These are phyloP conservation scores for Xylaria multiplex DNA, from an alignment of 2,329 filamentous ascomycete species.

Conservation along the genomic window DNA sequence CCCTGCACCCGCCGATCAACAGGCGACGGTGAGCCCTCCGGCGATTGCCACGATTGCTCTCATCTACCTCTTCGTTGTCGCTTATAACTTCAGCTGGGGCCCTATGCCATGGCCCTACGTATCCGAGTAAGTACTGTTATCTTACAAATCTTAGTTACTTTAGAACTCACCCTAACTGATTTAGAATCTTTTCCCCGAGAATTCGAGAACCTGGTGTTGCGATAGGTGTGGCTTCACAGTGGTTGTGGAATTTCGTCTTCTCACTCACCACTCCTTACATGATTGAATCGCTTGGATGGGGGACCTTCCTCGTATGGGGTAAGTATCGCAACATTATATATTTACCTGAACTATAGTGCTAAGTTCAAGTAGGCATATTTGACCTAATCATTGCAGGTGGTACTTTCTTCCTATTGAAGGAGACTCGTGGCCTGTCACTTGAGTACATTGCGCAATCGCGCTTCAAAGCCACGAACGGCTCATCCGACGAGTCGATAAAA, in stretches of 20 bases:
- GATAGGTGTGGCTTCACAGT: constrained; percentile 58
- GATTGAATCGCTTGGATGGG: constrained; percentile 59
- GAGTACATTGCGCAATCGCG: constrained; percentile 61
- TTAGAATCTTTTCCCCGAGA: constrained; percentile 58
- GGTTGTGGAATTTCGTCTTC: constrained; percentile 62
- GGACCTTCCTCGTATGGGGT: constrained; percentile 59
- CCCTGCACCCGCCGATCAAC: constrained; percentile 45
- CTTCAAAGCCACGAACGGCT: constrained; percentile 39
- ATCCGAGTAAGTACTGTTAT: constrained; percentile 50
- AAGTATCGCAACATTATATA: constrained; percentile 5
- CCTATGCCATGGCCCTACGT: constrained; percentile 62
- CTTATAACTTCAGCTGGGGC: constrained; percentile 62
- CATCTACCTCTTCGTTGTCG: constrained; percentile 65
- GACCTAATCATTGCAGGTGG: constrained; percentile 55
- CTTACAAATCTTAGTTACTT: not conserved
- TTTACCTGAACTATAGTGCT: constrained; percentile 4
- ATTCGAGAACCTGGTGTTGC: constrained; percentile 60
- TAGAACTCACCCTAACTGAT: constrained; percentile 22
- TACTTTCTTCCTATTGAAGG: constrained; percentile 68
- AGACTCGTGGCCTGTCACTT: constrained; percentile 74
- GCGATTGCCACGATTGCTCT: constrained; percentile 62
- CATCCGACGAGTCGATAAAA: constrained; percentile 23
- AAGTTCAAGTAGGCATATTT: constrained; percentile 46
- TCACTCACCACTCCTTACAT: constrained; percentile 60
- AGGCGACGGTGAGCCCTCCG: constrained; percentile 49